Conservation (phyloP, 2,329 filamentous ascomycete genomes). For the Fusarium subglutinans region DNA sequence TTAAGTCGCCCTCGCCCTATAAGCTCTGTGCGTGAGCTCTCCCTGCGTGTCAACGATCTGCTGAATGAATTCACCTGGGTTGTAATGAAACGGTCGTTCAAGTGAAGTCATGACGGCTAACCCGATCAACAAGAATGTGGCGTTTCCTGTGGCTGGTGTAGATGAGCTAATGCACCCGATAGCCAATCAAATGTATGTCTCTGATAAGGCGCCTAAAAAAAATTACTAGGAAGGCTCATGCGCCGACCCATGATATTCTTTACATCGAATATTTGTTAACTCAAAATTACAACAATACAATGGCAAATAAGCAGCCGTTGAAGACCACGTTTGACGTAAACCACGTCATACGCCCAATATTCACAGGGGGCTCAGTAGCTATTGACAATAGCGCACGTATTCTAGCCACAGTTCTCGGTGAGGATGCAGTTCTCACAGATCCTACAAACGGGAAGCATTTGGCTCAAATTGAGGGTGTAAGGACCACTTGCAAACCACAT, state of each 20-base stretch:
- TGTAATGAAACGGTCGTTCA: neutral
- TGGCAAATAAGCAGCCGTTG: conserved; percentile 70
- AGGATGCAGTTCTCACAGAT: conserved; percentile 90
- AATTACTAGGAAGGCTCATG: conserved; percentile 25
- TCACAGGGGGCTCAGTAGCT: conserved; percentile 88
- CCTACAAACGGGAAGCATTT: conserved; percentile 84
- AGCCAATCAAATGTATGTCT: conserved; percentile 18
- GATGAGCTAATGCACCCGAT: conserved; percentile 4
- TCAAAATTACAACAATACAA: conserved; percentile 32
- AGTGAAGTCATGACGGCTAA: conserved; percentile 27
- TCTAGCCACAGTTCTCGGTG: conserved; percentile 88
- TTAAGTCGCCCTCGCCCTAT: neutral
- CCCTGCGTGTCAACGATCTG: neutral
- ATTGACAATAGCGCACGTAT: conserved; percentile 84
- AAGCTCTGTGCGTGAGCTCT: neutral
- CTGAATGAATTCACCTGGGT: neutral
- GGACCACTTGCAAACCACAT: conserved; percentile 11
- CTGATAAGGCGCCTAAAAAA: conserved; percentile 32
- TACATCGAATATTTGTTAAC: conserved; percentile 28
- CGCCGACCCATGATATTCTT: conserved; percentile 33
- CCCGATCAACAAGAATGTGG: neutral
- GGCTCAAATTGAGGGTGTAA: conserved; percentile 85
- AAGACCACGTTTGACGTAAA: conserved; percentile 92
- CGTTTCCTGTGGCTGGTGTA: conserved; percentile 9
- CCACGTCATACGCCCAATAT: conserved; percentile 89